Evolutionary conservation across 106 monocot species (phyloP), one percentile per base, ranked within the genome.

Genomic region (Phalaenopsis equestris): DNA sequence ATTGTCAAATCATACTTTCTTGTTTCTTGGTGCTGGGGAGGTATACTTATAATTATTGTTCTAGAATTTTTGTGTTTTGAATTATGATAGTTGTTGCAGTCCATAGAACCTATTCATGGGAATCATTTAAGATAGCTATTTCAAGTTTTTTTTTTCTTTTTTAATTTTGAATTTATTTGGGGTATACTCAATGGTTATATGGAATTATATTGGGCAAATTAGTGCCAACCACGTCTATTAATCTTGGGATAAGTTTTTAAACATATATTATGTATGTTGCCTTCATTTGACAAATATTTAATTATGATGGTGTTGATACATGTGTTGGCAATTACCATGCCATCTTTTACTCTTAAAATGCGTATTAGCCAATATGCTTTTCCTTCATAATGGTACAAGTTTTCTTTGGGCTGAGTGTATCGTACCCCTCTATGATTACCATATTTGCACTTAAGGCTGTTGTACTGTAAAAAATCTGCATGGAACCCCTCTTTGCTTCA

Each of bases 11-110:
- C 98, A 99, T 61, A 94, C 89, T 79, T 94, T 91, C 85, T 90
- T 99, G 81, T 99, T 99, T 81, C 94, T 99, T 79, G 98, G 98
- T 75, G 98, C 98, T 78, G 98, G 98, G 7, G 98, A 99, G 98
- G 98, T 99, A 75, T 76, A 52, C 76, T 30, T 49, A 23, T 48
- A 76, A 42, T 24, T 30, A 30, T 74, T 74, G 43, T 74, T 43
- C n/a, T 74, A 6, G 5, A 74, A 36, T 42, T 74, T 74, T 2
- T 18, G 38, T 21, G 16, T 42, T 21, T 43, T 43, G 41, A 74
- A 38, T 70, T 70, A 70, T 9, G 12, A 21, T 21, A 8, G 64
- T 23, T 64, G 21, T 64, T 23, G 64, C 19, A 64, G 8, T 64
- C n/a, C 21, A 64, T 64, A 11, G 21, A 52, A 52, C 6, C 48